Evolutionary conservation across 371 early-diverging fungal species (phyloP).

Genomic region (Chytridium lagenaria): DNA sequence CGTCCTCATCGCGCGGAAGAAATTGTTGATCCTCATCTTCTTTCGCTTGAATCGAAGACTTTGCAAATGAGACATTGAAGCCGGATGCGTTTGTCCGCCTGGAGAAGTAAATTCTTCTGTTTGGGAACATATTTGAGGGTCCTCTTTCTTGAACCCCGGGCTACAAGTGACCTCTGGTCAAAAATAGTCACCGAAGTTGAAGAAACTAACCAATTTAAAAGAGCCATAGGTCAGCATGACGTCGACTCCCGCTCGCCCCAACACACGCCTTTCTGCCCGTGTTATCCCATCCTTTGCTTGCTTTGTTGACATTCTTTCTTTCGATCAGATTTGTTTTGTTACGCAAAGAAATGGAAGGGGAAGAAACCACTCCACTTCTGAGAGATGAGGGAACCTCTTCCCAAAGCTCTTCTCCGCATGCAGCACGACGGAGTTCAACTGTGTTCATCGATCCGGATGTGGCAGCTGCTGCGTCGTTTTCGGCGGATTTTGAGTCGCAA

Average conservation of each 20-base stretch:
- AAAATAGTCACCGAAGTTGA: background rate
- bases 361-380: background rate
- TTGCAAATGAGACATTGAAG: slow-evolving; percentile 9
- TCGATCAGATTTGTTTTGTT: background rate
- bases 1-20: slow-evolving; percentile 19
- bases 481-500: slow-evolving; percentile 17
- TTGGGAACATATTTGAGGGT: background rate
- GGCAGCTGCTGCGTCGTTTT: slow-evolving; percentile 21
- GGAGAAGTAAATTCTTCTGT: slow-evolving; percentile 12
- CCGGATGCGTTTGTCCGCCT: background rate
- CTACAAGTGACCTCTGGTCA: background rate
- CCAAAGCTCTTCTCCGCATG: background rate
- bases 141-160: slow-evolving; percentile 19
- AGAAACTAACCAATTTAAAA: slow-evolving; percentile 28
- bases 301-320: background rate
- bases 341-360: background rate
- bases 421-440: background rate
- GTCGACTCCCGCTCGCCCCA: slow-evolving; percentile 35
- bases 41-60: background rate
- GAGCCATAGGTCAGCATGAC: slow-evolving; percentile 32
- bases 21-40: background rate
- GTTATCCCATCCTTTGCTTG: slow-evolving; percentile 32
- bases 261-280: slow-evolving; percentile 33
- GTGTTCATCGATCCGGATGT: slow-evolving; percentile 8
- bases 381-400: background rate